Evolutionary conservation across 2,329 filamentous ascomycete genomes (phyloP), one percentile per base, ranked within the genome.

Genomic region (Arthroderma sp.): DNA sequence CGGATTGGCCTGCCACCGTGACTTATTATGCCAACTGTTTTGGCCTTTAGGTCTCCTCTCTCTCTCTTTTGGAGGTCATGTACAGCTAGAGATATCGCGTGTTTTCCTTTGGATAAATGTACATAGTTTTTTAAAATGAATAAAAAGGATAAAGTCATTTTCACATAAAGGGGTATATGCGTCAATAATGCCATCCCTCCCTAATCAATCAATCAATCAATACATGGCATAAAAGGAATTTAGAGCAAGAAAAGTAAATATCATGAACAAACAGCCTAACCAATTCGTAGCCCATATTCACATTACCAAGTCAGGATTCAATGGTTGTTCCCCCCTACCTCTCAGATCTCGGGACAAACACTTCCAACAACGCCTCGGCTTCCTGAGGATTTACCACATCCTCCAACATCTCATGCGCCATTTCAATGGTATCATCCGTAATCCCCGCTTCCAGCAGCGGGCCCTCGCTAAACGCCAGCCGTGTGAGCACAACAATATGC

Each of bases 401-500:
- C 59, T 94, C 86, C 34, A 96, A 63, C 50, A 98, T 69, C 56
- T 83, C 78, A 53, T 89, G 81, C 3, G 91, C 89, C 62, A 81
- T 79, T 50, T 89, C 84, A 1, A 82, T 77, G 1, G 86, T 85
- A 50, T 85, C 84, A 29, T 81, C 76, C 32, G 83, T 81, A 43
- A 94, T 81, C 0, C 81, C 81, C 1, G 72, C 70, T 62, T 95
- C 87, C 29, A 93, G 71, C 7, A 91, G 74, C 6, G 84, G 62
- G 29, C 85, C 82, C 49, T 94, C 85, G 4, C 78, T 81, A 60
- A 94, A 95, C 0, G 85, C 86, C n/a, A 96, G 66, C 36, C 89
- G 69, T 0, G 85, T 87, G 38, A 98, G 67, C 2, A 79, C 78
- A 6, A 95, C 75, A 1, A 93, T 69, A 55, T 93, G 89, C 43